Base-by-base conservation (phyloP, 2,329 filamentous ascomycete species). In the Colletotrichum destructivum region DNA sequence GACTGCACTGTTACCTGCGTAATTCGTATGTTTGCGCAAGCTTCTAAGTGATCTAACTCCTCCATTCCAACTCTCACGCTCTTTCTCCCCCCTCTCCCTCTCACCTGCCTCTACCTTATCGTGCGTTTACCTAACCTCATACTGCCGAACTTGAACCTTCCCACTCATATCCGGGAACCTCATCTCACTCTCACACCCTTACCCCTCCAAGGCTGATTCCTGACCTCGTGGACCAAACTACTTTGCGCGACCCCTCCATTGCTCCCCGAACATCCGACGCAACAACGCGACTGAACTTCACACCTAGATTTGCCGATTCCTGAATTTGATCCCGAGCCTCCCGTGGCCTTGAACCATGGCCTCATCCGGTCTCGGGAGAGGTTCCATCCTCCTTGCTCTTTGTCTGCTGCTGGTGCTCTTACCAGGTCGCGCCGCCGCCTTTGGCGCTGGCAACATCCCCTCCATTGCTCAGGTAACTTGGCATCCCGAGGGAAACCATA, bases 381-480 rank as follows among this genome's bases (percentile, higher is more conserved):
- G 84, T 78, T 81, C 81, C 46, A 82, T 86, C 80, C 82, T 91
- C 78, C 83, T 91, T 66, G 81, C 88, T 75, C 73, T 88, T 60
- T 84, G 82, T 74, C 77, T 91, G 61, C 77, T 90, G 63, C 81
- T 93, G 70, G 79, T 89, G n/a, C 76, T 91, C 56, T 82, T 92
- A 62, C 88, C 89, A 26, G 84, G 85, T 63, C 86, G 85, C 73
- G 89, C 85, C 3, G 84, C 84, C 26, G 91, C 91, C 4, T 93
- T 93, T 78, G 91, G 91, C 35, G 91, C 91, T 44, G 91, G 91
- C 68, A 93, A 93, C 77, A 93, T 93, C 72, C 91, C 91, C n/a
- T 90, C 88, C 23, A 91, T 90, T 74, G 81, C 85, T 16, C 83
- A 85, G 79, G 83, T 84, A 69, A n/a, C 78, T 71, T 64, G 42